phyloP scores from a whole-genome alignment of 2,329 filamentous ascomycete species.

The Capronia americana region DNA sequence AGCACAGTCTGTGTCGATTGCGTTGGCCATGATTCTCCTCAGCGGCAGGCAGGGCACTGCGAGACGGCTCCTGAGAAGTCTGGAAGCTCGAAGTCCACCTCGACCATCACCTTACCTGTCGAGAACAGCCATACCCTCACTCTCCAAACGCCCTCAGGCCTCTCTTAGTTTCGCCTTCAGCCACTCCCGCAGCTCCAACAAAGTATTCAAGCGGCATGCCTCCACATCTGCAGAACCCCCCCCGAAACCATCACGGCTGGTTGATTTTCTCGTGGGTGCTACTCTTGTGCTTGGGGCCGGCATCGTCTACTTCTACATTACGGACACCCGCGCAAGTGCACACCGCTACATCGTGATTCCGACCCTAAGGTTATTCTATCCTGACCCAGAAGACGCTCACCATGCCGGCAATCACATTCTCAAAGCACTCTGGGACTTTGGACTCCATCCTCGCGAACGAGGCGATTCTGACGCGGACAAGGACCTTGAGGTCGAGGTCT shows the following conservation, averaged over 20 bases:
- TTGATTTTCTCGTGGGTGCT: constrained; percentile 61
- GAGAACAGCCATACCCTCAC: neutral
- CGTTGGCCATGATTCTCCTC: neutral
- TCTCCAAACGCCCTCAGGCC: constrained; percentile 10
- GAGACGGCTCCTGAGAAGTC: neutral
- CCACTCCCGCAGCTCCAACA: constrained; percentile 6
- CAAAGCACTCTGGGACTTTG: constrained; percentile 73
- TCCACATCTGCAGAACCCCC: constrained; percentile 34
- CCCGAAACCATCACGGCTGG: constrained; percentile 49
- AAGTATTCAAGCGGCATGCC: constrained; percentile 28
- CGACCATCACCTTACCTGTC: neutral
- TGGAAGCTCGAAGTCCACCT: neutral
- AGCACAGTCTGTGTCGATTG: neutral
- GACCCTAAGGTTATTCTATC: constrained; percentile 50
- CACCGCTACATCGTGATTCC: constrained; percentile 70
- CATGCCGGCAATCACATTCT: constrained; percentile 75
- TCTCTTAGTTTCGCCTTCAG: neutral
- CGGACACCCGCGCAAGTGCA: constrained; percentile 73
- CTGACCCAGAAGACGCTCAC: constrained; percentile 81
- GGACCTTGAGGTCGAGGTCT: constrained; percentile 69
- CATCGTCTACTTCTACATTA: constrained; percentile 70
- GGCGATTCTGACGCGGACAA: constrained; percentile 62
- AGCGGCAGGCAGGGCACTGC: neutral
- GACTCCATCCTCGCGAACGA: constrained; percentile 82
- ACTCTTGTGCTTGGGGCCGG: constrained; percentile 57